These are phyloP conservation scores for Arthrobotrys pseudoclavata DNA, from an alignment of 2,329 filamentous ascomycete species.

Conservation along the genomic window DNA sequence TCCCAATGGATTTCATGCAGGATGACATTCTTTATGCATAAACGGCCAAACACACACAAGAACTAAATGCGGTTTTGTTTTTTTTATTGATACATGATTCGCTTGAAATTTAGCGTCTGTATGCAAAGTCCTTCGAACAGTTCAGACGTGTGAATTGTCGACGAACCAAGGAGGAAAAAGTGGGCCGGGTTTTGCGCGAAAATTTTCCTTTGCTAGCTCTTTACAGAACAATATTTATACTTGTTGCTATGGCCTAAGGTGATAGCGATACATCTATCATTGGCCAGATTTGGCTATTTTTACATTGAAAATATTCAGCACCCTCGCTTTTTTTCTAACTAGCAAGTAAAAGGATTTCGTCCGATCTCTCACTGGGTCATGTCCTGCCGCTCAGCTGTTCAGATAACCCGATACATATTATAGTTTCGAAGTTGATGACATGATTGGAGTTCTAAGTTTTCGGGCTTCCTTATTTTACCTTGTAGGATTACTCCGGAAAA, in stretches of 20 bases:
- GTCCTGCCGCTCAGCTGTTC: constrained; percentile 21
- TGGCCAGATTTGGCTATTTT: constrained; percentile 52
- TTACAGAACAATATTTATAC: constrained; percentile 22
- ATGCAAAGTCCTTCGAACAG: constrained; percentile 51
- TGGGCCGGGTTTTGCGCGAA: constrained; percentile 30
- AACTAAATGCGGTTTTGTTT: constrained; percentile 54
- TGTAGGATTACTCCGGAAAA: constrained; percentile 28
- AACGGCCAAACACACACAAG: constrained; percentile 55
- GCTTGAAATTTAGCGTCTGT: constrained; percentile 37
- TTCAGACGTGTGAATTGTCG: constrained; percentile 60
- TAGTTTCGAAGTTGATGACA: background rate
- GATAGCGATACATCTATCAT: constrained; percentile 47
- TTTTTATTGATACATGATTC: constrained; percentile 52
- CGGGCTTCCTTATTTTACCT: constrained; percentile 4
- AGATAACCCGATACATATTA: background rate
- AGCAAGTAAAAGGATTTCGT: constrained; percentile 35
- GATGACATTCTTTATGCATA: constrained; percentile 60
- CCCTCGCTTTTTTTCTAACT: constrained; percentile 6
- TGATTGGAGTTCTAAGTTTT: constrained; percentile 27
- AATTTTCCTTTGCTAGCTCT: constrained; percentile 38
- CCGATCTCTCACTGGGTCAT: constrained; percentile 51
- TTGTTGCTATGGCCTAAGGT: constrained; percentile 36
- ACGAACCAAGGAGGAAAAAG: constrained; percentile 36
- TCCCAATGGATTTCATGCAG: constrained; percentile 36
- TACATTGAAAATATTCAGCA: constrained; percentile 26